Evolutionary conservation across 2,329 filamentous ascomycete species (phyloP).

Genomic region (Nothomitra cinnamomea): DNA sequence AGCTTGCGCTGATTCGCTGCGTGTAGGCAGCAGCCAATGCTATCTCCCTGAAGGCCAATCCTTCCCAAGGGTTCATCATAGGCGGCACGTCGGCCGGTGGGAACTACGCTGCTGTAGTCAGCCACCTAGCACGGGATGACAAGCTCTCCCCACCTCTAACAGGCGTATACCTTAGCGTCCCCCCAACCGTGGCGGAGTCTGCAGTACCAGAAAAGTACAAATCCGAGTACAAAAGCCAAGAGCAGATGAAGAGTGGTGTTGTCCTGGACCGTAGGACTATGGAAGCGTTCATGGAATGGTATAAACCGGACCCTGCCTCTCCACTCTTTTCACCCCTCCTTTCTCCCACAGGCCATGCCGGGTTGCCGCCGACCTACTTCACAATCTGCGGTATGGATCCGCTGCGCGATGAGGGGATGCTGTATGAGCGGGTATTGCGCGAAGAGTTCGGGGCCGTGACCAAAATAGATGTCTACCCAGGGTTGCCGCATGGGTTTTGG

Average conservation of each 20-base stretch:
- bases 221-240: conserved; percentile 21
- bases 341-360: conserved; percentile 15
- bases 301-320: conserved; percentile 18
- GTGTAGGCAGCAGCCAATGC: conserved; percentile 22
- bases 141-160: conserved; percentile 27
- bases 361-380: conserved; percentile 30
- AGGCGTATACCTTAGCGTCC: conserved; percentile 29
- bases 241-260: conserved; percentile 21
- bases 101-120: conserved; percentile 23
- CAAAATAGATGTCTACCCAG: conserved; percentile 26
- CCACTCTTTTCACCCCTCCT: conserved; percentile 19
- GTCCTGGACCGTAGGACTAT: conserved; percentile 10
- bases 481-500: conserved; percentile 26
- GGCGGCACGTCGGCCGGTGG: conserved; percentile 32
- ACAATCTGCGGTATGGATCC: conserved; percentile 34
- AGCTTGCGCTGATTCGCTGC: too few species aligned
- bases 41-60: conserved; percentile 23
- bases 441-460: conserved; percentile 28
- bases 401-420: conserved; percentile 33
- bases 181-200: conserved; percentile 17
- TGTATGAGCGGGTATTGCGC: conserved; percentile 32
- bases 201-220: conserved; percentile 20
- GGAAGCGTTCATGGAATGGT: conserved; percentile 15
- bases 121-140: conserved; percentile 25
- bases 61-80: conserved; percentile 29